Conservation (phyloP, 805 yeast species). For the Yarrowia yakushimensis region DNA sequence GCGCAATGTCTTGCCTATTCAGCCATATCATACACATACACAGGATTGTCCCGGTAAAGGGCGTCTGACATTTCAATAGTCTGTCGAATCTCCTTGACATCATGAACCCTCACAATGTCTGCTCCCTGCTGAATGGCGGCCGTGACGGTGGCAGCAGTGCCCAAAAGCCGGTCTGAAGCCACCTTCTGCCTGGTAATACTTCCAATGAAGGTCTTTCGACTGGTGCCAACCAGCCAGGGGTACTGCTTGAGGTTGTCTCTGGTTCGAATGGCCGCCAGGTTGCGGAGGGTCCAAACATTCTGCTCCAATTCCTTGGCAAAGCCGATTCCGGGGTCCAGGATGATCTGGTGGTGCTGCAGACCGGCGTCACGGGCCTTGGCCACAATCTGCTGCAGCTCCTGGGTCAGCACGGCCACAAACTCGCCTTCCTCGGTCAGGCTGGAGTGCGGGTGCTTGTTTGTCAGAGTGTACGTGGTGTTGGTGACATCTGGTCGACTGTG, state of each 20-base stretch:
- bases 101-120: conserved; percentile 87
- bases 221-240: conserved; percentile 79
- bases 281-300: conserved; percentile 60
- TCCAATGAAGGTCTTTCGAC: conserved; percentile 85
- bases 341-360: conserved; percentile 82
- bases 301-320: conserved; percentile 82
- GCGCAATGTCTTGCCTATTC: no score
- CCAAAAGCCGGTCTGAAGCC: conserved; percentile 63
- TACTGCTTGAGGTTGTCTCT: conserved; percentile 39
- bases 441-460: conserved; percentile 33
- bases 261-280: conserved; percentile 32
- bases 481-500: conserved; percentile 80
- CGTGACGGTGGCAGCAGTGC: conserved; percentile 72
- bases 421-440: conserved; percentile 31
- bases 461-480: conserved; percentile 66
- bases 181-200: conserved; percentile 54
- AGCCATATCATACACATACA: no score
- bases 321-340: conserved; percentile 93
- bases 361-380: conserved; percentile 57
- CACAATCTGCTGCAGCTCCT: conserved; percentile 61
- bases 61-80: conserved; percentile 68
- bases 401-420: conserved; percentile 53
- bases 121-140: conserved; percentile 70
- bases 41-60: no score
- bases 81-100: conserved; percentile 58